phyloP scores from a whole-genome alignment of 192 early-diverging fungal species.

The Geranomyces variabilis region DNA sequence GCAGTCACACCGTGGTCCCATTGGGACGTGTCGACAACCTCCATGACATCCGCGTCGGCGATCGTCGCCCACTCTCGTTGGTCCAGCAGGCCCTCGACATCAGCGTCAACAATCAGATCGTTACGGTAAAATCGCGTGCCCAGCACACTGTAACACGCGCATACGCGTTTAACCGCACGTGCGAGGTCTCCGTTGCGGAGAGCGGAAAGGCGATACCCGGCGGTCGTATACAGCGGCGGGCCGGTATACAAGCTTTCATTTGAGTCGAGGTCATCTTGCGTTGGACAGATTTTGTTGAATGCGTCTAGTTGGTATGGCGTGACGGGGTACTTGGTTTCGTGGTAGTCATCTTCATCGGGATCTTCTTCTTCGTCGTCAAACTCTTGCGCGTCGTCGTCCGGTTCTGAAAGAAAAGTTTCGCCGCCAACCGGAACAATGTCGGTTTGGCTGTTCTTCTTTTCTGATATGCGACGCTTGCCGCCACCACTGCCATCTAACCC shows the following conservation, averaged over 20 bases:
- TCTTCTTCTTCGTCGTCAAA: neutral
- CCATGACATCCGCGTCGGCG: conserved; percentile 18
- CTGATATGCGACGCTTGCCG: neutral
- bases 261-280: conserved; percentile 36
- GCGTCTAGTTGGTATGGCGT: conserved; percentile 48
- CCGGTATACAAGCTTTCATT: conserved; percentile 20
- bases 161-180: conserved; percentile 36
- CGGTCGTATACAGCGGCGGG: conserved; percentile 31
- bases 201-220: conserved; percentile 10
- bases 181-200: conserved; percentile 24
- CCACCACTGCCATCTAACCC: neutral
- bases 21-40: conserved; percentile 15
- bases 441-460: neutral
- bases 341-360: conserved; percentile 18
- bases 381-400: neutral
- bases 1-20: conserved; percentile 10
- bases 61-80: conserved; percentile 14
- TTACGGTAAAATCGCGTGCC: conserved; percentile 52
- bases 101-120: conserved; percentile 56
- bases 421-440: neutral
- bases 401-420: neutral
- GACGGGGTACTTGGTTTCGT: conserved; percentile 39
- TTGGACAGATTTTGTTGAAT: conserved; percentile 38
- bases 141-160: conserved; percentile 41
- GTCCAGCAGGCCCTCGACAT: conserved; percentile 51